Evolutionary conservation across 495 filamentous ascomycete genomes (phyloP).

Genomic region (Extremus antarcticus): DNA sequence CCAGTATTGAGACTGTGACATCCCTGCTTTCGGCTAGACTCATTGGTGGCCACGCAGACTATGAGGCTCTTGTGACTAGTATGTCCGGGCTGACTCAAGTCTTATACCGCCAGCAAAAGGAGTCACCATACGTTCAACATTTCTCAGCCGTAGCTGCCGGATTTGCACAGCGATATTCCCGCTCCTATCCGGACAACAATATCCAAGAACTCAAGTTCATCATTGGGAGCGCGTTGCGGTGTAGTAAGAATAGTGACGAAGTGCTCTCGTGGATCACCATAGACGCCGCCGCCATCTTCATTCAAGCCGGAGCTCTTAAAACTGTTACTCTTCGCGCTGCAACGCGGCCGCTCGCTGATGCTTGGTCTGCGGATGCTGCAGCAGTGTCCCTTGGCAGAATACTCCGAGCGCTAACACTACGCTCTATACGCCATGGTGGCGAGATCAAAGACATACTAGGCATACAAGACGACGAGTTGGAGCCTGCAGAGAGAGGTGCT

Average conservation of each 20-base stretch:
- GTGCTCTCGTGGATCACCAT: slow-evolving; percentile 16
- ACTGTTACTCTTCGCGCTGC: slow-evolving; percentile 24
- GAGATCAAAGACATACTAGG: slow-evolving; percentile 6
- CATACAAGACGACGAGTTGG: slow-evolving; percentile 37
- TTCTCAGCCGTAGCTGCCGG: slow-evolving; percentile 1
- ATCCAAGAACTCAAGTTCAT: not conserved
- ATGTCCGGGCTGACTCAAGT: not conserved
- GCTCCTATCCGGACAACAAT: slow-evolving; percentile 3
- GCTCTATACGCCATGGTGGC: not conserved
- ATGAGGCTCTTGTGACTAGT: slow-evolving; percentile 4
- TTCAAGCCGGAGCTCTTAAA: slow-evolving; percentile 36
- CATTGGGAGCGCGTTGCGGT: not conserved
- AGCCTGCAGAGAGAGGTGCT: slow-evolving; percentile 31
- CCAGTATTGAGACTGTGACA: slow-evolving; percentile 1
- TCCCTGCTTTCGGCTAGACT: not conserved
- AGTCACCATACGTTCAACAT: not conserved
- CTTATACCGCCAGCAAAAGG: not conserved
- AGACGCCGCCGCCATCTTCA: slow-evolving; percentile 36
- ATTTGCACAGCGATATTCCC: slow-evolving; percentile 11
- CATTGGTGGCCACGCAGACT: slow-evolving; percentile 4
- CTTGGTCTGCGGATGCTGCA: slow-evolving; percentile 17
- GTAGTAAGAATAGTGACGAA: slow-evolving; percentile 2
- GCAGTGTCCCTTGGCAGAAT: slow-evolving; percentile 1
- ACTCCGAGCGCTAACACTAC: not conserved
- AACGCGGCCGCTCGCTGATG: slow-evolving; percentile 16